Evolutionary conservation across 768 basidiomycete genomes (phyloP).

Genomic region (Xerocomus spinulosus): DNA sequence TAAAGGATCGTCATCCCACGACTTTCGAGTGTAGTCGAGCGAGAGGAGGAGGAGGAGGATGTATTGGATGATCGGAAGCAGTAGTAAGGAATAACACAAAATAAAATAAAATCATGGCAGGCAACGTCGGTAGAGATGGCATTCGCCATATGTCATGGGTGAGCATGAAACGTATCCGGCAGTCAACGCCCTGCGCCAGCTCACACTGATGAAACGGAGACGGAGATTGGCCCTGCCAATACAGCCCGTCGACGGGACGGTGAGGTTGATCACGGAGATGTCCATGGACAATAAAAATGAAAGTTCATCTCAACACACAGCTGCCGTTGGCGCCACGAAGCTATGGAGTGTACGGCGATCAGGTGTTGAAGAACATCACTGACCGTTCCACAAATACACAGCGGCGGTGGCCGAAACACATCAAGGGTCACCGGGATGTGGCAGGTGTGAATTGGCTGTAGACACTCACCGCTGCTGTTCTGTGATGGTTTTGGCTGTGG

Average conservation of each 20-base stretch:
- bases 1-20: background rate
- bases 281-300: background rate
- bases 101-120: too few relatives aligned
- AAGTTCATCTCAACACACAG: background rate
- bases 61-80: too few relatives aligned
- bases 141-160: background rate
- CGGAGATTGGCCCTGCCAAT: background rate
- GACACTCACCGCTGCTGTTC: background rate
- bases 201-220: background rate
- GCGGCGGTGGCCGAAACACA: background rate
- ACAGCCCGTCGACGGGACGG: background rate
- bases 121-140: too few relatives aligned
- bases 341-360: background rate
- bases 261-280: background rate
- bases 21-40: too few relatives aligned
- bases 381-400: background rate
- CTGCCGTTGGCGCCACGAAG: background rate
- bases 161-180: constrained; percentile 3
- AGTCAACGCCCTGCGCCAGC: background rate
- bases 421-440: background rate
- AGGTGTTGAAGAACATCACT: background rate
- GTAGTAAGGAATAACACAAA: too few relatives aligned
- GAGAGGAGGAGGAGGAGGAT: too few relatives aligned
- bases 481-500: background rate
- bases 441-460: background rate